Conservation (phyloP, 225 moss, liverwort and hornwort genomes). For the Asterella californica region DNA sequence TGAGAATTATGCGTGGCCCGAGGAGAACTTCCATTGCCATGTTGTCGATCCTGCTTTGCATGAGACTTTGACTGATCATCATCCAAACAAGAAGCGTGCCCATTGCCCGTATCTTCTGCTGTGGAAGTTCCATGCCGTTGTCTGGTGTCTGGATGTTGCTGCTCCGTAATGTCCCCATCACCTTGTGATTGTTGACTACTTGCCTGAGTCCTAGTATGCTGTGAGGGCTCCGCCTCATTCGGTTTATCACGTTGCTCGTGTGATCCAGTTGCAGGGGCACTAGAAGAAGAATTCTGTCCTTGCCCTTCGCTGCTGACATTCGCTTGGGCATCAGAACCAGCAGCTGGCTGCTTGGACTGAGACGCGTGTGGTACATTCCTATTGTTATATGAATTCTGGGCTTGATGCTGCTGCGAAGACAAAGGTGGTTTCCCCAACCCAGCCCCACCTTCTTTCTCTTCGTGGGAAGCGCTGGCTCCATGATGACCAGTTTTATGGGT, state of each 20-base stretch:
- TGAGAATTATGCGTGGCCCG: background rate
- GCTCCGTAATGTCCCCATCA: slow-evolving; percentile 34
- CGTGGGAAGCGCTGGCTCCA: slow-evolving; percentile 46
- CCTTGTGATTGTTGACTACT: slow-evolving; percentile 31
- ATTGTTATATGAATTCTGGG: slow-evolving; percentile 44
- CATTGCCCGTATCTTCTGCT: slow-evolving; percentile 37
- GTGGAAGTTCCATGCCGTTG: slow-evolving; percentile 38
- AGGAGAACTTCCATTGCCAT: slow-evolving; percentile 13
- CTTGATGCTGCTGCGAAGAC: slow-evolving; percentile 39
- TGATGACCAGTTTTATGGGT: slow-evolving; percentile 33
- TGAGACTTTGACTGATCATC: slow-evolving; percentile 8
- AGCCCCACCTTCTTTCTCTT: slow-evolving; percentile 41
- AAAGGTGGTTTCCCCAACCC: slow-evolving; percentile 48
- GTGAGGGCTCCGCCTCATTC: slow-evolving; percentile 40
- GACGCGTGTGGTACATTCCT: slow-evolving; percentile 25
- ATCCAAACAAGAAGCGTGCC: slow-evolving; percentile 22
- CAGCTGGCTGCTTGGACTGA: slow-evolving; percentile 31
- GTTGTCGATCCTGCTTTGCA: background rate
- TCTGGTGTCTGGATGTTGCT: slow-evolving; percentile 51
- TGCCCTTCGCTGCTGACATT: slow-evolving; percentile 18
- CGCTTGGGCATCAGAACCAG: slow-evolving; percentile 11
- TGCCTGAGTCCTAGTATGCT: slow-evolving; percentile 25
- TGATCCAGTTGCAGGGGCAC: slow-evolving; percentile 16
- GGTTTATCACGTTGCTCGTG: slow-evolving; percentile 31
- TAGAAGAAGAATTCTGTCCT: slow-evolving; percentile 24